Conservation (phyloP, 306 rosid genomes). For the Trifolium subterraneum region DNA sequence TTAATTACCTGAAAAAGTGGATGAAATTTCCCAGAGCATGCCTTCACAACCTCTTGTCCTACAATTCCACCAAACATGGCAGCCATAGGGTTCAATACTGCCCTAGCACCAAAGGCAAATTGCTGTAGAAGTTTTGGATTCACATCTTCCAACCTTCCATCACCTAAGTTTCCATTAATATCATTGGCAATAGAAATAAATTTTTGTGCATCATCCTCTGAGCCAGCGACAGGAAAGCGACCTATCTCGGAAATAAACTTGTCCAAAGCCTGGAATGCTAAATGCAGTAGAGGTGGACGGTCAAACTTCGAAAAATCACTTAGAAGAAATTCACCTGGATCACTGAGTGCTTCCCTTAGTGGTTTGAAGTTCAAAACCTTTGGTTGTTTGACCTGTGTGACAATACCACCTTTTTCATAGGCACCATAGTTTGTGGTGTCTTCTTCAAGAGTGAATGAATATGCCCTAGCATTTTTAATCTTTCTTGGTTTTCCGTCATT, state of each 20-base stretch:
- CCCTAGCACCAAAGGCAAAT: slow-evolving; percentile 89
- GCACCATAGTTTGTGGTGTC: slow-evolving; percentile 80
- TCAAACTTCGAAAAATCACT: slow-evolving; percentile 93
- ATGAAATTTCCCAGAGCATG: slow-evolving; percentile 95
- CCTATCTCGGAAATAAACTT: slow-evolving; percentile 66
- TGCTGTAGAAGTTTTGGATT: slow-evolving; percentile 73
- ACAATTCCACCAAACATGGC: slow-evolving; percentile 96
- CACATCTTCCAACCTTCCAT: slow-evolving; percentile 69
- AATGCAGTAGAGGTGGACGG: slow-evolving; percentile 79
- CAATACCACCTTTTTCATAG: slow-evolving; percentile 90
- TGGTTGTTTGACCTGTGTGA: slow-evolving; percentile 89
- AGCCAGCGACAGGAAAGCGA: slow-evolving; percentile 82
- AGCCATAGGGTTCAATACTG: slow-evolving; percentile 92
- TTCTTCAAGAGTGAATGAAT: slow-evolving; percentile 87
- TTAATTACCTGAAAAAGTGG: slow-evolving; percentile 82
- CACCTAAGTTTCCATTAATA: slow-evolving; percentile 66
- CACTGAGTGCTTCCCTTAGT: slow-evolving; percentile 71
- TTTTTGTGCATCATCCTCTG: slow-evolving; percentile 82
- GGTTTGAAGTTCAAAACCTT: slow-evolving; percentile 89
- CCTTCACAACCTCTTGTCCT: slow-evolving; percentile 94
- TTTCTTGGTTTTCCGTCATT: slow-evolving; percentile 93
- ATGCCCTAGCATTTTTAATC: slow-evolving; percentile 79
- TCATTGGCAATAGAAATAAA: slow-evolving; percentile 64
- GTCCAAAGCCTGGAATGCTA: slow-evolving; percentile 89
- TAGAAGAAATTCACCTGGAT: slow-evolving; percentile 89